These are phyloP conservation scores for Apiospora saccharicola DNA, from an alignment of 2,329 filamentous ascomycete species.

Conservation along the genomic window DNA sequence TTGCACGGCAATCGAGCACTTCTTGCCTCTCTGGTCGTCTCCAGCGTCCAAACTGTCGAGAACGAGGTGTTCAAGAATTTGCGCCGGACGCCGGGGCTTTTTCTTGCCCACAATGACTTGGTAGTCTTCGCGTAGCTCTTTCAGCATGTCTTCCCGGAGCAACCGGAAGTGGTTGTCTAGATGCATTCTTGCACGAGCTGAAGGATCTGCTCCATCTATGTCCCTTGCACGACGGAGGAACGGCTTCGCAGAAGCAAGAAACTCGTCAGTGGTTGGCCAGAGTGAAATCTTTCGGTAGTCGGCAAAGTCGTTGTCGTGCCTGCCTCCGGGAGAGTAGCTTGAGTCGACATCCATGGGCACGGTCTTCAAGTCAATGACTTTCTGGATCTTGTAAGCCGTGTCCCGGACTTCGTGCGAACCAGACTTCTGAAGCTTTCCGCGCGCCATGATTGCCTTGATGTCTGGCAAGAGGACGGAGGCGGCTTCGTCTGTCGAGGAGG, in stretches of 20 bases:
- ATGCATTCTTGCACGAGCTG: conserved; percentile 55
- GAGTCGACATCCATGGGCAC: conserved; percentile 28
- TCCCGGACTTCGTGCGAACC: conserved; percentile 38
- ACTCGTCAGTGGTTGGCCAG: conserved; percentile 71
- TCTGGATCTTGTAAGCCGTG: conserved; percentile 48
- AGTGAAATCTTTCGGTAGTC: conserved; percentile 69
- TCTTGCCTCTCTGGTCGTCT: conserved; percentile 37
- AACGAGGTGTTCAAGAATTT: conserved; percentile 43
- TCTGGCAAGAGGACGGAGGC: conserved; percentile 35
- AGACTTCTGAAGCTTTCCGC: conserved; percentile 29
- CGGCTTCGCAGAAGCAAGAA: conserved; percentile 57
- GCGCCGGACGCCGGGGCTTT: conserved; percentile 49
- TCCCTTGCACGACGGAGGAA: conserved; percentile 63
- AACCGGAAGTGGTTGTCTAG: conserved; percentile 77
- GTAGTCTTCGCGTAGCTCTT: conserved; percentile 66
- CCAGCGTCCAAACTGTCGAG: conserved; percentile 48
- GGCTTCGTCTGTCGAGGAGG: conserved; percentile 38
- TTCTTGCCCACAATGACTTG: conserved; percentile 49
- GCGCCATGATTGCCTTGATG: conserved; percentile 33
- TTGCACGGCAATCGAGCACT: conserved; percentile 49
- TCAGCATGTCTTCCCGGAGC: conserved; percentile 74
- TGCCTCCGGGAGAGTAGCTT: conserved; percentile 60
- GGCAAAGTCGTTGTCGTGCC: conserved; percentile 75
- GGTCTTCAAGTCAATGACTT: conserved; percentile 43
- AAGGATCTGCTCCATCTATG: conserved; percentile 48